Conservation (phyloP, 129 eudicot genomes). For the Solidago caesia region DNA sequence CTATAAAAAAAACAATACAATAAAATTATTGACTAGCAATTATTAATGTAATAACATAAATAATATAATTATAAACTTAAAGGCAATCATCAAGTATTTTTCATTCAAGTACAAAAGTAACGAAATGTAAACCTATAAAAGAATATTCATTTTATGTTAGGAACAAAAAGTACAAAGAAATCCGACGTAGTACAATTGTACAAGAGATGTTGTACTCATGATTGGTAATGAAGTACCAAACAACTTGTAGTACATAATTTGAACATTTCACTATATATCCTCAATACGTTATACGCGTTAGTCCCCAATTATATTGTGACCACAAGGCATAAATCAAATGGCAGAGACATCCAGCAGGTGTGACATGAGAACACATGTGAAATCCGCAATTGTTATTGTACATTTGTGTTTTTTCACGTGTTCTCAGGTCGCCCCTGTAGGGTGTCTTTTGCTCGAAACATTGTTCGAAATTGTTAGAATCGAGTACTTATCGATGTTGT, state of each 20-base stretch:
- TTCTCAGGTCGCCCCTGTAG: conserved; percentile 42
- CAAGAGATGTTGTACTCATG: conserved; percentile 12
- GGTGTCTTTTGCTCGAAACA: conserved; percentile 12
- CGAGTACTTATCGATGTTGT: not conserved
- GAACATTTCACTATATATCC: conserved; percentile 9
- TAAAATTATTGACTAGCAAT: no score
- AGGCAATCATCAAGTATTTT: no score
- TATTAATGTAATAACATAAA: no score
- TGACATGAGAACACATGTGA: conserved; percentile 30
- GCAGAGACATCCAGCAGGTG: conserved; percentile 28
- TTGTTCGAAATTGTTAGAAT: not conserved
- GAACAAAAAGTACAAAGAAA: conserved; percentile 17
- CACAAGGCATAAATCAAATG: not conserved
- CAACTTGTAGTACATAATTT: conserved; percentile 19
- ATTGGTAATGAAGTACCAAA: conserved; percentile 19
- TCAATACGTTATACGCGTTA: not conserved
- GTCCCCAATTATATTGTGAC: not conserved
- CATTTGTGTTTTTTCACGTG: conserved; percentile 11
- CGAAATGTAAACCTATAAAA: no score
- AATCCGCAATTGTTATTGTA: not conserved
- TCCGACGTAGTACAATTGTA: conserved; percentile 21
- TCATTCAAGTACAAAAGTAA: no score
- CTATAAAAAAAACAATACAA: no score
- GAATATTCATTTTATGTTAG: no score
- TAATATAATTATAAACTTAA: no score